Conservation (phyloP, 1,284 basidiomycete species). For the Ceratobasidium sp. region DNA sequence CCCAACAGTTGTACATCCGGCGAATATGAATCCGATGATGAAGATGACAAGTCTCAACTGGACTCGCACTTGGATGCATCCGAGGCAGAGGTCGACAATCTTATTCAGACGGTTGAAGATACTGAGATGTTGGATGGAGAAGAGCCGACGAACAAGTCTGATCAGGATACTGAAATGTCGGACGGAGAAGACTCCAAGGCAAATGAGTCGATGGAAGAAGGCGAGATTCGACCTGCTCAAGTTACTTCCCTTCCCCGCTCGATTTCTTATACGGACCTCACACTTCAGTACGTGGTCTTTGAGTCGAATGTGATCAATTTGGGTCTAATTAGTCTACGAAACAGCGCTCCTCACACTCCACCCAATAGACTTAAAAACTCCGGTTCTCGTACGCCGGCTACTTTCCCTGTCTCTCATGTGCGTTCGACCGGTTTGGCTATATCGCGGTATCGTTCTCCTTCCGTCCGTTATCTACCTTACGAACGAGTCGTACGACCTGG, state of each 20-base stretch:
- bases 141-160: neutral
- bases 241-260: neutral
- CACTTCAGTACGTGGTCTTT: too few relatives aligned
- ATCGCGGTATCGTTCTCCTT: neutral
- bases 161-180: neutral
- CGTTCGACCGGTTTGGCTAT: neutral
- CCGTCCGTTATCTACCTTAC: neutral
- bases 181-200: neutral
- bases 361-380: neutral
- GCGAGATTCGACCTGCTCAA: neutral
- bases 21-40: neutral
- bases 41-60: neutral
- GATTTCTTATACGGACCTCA: neutral
- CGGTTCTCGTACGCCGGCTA: neutral
- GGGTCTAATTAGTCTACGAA: neutral
- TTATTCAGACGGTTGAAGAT: neutral
- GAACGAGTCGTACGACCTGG: neutral
- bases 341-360: neutral
- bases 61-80: neutral
- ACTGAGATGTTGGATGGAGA: neutral
- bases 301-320: neutral
- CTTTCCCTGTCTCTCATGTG: neutral
- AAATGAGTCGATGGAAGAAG: neutral
- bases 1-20: neutral
- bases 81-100: neutral